Evolutionary conservation across 768 basidiomycete genomes (phyloP).

Genomic region (Fibroporia radiculosa): DNA sequence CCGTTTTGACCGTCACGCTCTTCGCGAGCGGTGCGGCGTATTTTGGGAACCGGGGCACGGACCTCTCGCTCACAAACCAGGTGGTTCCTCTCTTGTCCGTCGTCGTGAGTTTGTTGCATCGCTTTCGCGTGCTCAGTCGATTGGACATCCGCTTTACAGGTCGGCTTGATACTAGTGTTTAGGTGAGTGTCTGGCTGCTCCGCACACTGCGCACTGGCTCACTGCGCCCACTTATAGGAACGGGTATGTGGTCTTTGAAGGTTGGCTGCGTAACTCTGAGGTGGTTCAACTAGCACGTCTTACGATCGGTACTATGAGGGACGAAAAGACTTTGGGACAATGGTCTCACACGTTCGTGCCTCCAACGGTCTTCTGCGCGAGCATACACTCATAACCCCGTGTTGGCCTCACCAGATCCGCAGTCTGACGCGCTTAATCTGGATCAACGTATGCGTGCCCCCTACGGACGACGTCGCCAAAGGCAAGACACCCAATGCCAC

Average conservation of each 20-base stretch:
- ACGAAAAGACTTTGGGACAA: constrained; percentile 68
- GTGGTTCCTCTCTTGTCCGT: constrained; percentile 86
- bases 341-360: constrained; percentile 51
- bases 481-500: constrained; percentile 43
- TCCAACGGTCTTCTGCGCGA: neutral
- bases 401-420: constrained; percentile 36
- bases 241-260: constrained; percentile 36
- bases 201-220: neutral
- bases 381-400: neutral
- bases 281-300: constrained; percentile 49
- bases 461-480: constrained; percentile 40
- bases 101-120: constrained; percentile 50
- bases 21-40: constrained; percentile 61
- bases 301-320: constrained; percentile 90
- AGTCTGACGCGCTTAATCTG: constrained; percentile 74
- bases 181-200: constrained; percentile 42
- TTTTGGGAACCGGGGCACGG: constrained; percentile 47
- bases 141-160: constrained; percentile 35
- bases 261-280: neutral
- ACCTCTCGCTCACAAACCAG: constrained; percentile 66
- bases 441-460: constrained; percentile 68
- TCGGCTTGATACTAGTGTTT: constrained; percentile 85
- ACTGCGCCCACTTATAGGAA: constrained; percentile 37
- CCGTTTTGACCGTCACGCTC: constrained; percentile 76
- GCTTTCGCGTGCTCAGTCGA: neutral